Percentiles rank a stretch among this genome's conserved stretches.
phyloP scores from a whole-genome alignment of 2,329 filamentous ascomycete species.

The Chaetomiaceae sp. region DNA sequence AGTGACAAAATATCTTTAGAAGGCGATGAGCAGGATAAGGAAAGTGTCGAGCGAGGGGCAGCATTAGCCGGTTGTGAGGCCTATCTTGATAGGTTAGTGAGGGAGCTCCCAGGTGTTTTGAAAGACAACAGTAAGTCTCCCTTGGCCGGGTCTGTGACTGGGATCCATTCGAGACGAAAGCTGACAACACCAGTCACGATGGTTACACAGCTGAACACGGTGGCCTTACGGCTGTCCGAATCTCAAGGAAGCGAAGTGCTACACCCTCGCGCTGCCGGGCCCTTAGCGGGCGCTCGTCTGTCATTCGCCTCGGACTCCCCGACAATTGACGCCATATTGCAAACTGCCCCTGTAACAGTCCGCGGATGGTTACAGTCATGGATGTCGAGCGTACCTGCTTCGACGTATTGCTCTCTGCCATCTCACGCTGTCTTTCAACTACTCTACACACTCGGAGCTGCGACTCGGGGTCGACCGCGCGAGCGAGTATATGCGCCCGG shows the following conservation, averaged over 20 bases:
- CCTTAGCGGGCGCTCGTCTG: neutral
- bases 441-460: neutral
- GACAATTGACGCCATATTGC: neutral
- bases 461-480: neutral
- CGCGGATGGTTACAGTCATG: conserved; percentile 10
- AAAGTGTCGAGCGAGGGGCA: neutral
- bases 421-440: conserved; percentile 10
- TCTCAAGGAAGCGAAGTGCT: neutral
- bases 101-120: neutral
- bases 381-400: conserved; percentile 4
- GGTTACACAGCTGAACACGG: neutral
- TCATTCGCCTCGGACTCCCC: neutral
- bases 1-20: neutral
- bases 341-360: neutral
- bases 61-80: neutral
- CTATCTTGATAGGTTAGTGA: neutral
- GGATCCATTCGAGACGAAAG: neutral
- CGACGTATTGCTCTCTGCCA: conserved; percentile 5
- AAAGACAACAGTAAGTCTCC: neutral
- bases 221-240: neutral
- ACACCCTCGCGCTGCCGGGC: neutral
- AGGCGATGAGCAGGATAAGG: neutral
- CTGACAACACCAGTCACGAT: neutral
- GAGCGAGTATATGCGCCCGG: neutral
- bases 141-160: no score